Evolutionary conservation across 371 early-diverging fungal genomes (phyloP), one percentile per base, ranked within the genome.

Genomic region (Mucor sp.): DNA sequence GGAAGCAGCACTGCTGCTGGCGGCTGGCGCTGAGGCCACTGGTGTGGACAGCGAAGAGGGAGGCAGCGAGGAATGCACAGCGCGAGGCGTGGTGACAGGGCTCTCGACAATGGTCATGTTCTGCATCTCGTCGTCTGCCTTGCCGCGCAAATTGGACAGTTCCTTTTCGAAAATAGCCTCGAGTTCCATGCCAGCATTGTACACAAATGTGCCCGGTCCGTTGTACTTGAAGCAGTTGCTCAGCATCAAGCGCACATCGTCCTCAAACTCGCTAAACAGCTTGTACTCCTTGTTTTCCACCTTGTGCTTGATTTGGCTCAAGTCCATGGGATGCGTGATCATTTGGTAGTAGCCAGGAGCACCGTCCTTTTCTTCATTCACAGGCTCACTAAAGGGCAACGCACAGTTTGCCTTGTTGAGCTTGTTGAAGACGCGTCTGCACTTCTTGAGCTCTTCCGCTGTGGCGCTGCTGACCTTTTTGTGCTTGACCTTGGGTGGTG

Each of bases 301-400:
- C 61, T 91, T 95, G 43, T 80, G 76, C 67, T 87, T 88, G 44
- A 98, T 90, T 8, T 96, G 97, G 21, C 89, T 83, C 32, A 98
- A 66, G 74, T 99, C 99, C 98, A 99, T 99, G 11, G 99, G 99
- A 4, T 53, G 23, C 75, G 78, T 80, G 37, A 83, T 78, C 39
- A 77, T 70, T 7, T 63, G 63, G 55, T 75, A 80, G 21, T 83
- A 83, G 17, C 68, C 66, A 7, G 77, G 81, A 32, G 88, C 86
- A 9, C 86, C 84, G 60, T 89, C 89, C 33, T 77, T 67, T 1
- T 68, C 70, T 30, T 84, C 82, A 63, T 94, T 91, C 5, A 93
- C 93, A 6, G 92, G 89, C 6, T 78, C 85, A 53, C 83, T 65
- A 69, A 93, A 93, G 5, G 86, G 83, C 14, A 83, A 76, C 0